A percentile compares a stretch with the other conserved stretches of the same genome.
Conservation (phyloP, 1,139 yeast genomes). For the Suhomyces yuchorum region DNA sequence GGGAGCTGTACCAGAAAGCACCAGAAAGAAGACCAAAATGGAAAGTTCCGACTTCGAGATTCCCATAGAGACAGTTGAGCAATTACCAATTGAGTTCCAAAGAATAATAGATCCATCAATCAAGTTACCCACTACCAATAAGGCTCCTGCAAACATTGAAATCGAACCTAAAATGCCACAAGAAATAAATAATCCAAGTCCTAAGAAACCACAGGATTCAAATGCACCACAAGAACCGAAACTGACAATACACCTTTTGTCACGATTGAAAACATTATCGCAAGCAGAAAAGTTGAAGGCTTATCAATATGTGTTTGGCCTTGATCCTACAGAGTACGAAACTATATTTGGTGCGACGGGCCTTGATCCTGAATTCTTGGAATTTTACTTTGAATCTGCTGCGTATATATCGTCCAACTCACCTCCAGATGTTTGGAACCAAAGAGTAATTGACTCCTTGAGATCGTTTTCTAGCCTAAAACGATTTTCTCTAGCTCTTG, state of each 20-base stretch:
- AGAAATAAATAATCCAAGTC: neutral
- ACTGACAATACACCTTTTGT: constrained; percentile 37
- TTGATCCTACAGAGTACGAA: constrained; percentile 31
- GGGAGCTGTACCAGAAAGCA: constrained; percentile 10
- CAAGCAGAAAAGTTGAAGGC: constrained; percentile 33
- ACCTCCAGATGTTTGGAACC: constrained; percentile 23
- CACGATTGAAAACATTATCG: constrained; percentile 31
- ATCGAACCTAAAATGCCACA: too few relatives aligned
- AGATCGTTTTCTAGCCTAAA: constrained; percentile 25
- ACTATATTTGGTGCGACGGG: constrained; percentile 50
- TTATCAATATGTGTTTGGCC: constrained; percentile 41
- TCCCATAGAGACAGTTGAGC: constrained; percentile 47
- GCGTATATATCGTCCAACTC: constrained; percentile 21
- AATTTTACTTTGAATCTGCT: constrained; percentile 54
- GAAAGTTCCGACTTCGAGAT: constrained; percentile 20
- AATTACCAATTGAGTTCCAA: constrained; percentile 45
- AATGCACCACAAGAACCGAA: constrained; percentile 9
- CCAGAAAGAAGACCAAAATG: constrained; percentile 19
- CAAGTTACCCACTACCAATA: neutral
- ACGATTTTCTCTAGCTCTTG: constrained; percentile 29
- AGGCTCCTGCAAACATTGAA: neutral
- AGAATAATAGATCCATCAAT: constrained; percentile 3
- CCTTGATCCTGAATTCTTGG: constrained; percentile 57
- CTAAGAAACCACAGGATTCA: neutral
- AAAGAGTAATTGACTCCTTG: constrained; percentile 21